Percentiles rank a stretch among this genome's conserved stretches.
Evolutionary conservation across 345 rosid species (phyloP).

Genomic region (Ailanthus altissimus): DNA sequence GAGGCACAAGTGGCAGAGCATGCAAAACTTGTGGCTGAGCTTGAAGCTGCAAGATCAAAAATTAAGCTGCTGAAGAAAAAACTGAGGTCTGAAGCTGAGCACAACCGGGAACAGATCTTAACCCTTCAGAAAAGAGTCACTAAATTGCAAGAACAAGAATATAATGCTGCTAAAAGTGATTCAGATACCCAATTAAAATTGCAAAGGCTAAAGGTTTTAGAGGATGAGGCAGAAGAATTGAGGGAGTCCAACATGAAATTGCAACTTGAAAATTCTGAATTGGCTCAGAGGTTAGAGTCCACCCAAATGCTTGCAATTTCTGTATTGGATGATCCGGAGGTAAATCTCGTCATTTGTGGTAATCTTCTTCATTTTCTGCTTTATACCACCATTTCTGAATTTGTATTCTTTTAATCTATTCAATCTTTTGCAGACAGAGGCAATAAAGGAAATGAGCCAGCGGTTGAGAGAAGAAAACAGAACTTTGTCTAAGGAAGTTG

Average conservation of each 20-base stretch:
- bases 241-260: slow-evolving; percentile 52
- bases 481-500: slow-evolving; percentile 53
- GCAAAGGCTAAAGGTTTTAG: slow-evolving; percentile 60
- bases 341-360: slow-evolving; percentile 19
- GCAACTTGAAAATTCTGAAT: slow-evolving; percentile 49
- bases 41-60: slow-evolving; percentile 57
- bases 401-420: neutral
- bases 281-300: slow-evolving; percentile 44
- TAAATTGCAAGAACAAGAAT: slow-evolving; percentile 63
- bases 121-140: slow-evolving; percentile 62
- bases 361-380: neutral
- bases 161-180: slow-evolving; percentile 32
- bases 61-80: slow-evolving; percentile 66
- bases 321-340: slow-evolving; percentile 61
- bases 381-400: neutral
- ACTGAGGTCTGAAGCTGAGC: slow-evolving; percentile 67
- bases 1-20: slow-evolving; percentile 58
- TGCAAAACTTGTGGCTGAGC: slow-evolving; percentile 50
- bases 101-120: slow-evolving; percentile 66
- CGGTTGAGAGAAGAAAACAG: slow-evolving; percentile 55
- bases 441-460: slow-evolving; percentile 45
- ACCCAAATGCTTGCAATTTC: slow-evolving; percentile 48
- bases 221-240: slow-evolving; percentile 67
- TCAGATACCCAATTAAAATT: slow-evolving; percentile 37
- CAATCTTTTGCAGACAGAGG: slow-evolving; percentile 49